A percentile compares a stretch with the other conserved stretches of the same genome.
These are phyloP conservation scores for Colletotrichum higginsianum DNA, from an alignment of 2,329 filamentous ascomycete genomes.

Conservation along the genomic window DNA sequence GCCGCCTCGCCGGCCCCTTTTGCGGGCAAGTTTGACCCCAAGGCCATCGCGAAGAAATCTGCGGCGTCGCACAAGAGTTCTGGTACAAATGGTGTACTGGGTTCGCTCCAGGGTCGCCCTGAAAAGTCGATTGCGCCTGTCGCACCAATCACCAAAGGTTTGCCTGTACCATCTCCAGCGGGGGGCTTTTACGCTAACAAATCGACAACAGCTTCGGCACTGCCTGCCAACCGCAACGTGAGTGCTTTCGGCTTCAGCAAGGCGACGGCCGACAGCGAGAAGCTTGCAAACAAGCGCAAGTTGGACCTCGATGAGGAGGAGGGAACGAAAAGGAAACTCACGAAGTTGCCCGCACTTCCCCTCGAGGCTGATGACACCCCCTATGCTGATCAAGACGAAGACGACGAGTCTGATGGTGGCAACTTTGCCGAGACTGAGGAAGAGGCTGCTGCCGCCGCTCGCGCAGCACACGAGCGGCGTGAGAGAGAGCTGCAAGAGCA, in stretches of 20 bases:
- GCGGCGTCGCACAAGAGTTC: constrained; percentile 71
- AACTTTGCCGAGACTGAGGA: constrained; percentile 89
- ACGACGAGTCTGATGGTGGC: constrained; percentile 81
- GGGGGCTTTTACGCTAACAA: constrained; percentile 46
- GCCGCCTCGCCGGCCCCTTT: constrained; percentile 72
- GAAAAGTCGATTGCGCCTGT: constrained; percentile 51
- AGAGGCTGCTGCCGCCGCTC: constrained; percentile 86
- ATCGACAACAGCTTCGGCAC: constrained; percentile 61
- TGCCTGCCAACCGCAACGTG: constrained; percentile 81
- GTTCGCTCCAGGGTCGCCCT: constrained; percentile 60
- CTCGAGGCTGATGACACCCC: constrained; percentile 74
- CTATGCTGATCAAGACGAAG: constrained; percentile 75
- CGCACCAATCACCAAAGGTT: constrained; percentile 56
- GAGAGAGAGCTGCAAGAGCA: constrained; percentile 73
- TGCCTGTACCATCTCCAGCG: constrained; percentile 40
- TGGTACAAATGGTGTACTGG: constrained; percentile 64
- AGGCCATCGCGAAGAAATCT: constrained; percentile 86
- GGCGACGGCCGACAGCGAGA: constrained; percentile 74
- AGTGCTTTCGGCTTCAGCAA: constrained; percentile 89
- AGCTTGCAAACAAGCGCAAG: constrained; percentile 78
- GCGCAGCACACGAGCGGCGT: constrained; percentile 88
- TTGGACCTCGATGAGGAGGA: constrained; percentile 92
- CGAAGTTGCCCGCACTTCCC: constrained; percentile 86
- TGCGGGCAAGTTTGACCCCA: constrained; percentile 87
- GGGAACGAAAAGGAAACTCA: constrained; percentile 87